These are phyloP conservation scores for Pezicula neosporulosa DNA, from an alignment of 2,329 filamentous ascomycete species.

Conservation along the genomic window DNA sequence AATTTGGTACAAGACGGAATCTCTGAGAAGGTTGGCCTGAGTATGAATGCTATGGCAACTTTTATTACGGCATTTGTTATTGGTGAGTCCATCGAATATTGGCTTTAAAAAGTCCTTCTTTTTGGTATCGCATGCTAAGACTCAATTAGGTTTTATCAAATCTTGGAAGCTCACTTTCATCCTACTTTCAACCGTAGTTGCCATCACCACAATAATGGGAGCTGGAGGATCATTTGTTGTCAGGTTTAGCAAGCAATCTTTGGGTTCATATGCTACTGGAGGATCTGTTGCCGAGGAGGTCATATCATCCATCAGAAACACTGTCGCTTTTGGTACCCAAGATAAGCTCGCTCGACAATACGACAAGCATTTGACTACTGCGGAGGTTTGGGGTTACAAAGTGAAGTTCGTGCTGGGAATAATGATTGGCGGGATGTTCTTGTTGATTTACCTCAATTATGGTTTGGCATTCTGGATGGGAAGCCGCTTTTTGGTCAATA, in stretches of 20 bases:
- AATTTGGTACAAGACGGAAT: constrained; percentile 93
- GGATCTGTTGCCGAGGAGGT: constrained; percentile 93
- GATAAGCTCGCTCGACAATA: constrained; percentile 88
- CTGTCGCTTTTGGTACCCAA: constrained; percentile 89
- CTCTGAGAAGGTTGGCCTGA: constrained; percentile 82
- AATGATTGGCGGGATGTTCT: constrained; percentile 84
- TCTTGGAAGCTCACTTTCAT: constrained; percentile 95
- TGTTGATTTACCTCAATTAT: constrained; percentile 82
- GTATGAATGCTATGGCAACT: constrained; percentile 71
- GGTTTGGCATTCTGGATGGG: constrained; percentile 88
- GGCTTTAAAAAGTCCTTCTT: too few relatives aligned
- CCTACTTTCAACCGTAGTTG: constrained; percentile 75
- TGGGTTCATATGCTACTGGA: constrained; percentile 78
- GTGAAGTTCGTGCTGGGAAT: constrained; percentile 68
- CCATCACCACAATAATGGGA: constrained; percentile 76
- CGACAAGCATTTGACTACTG: constrained; percentile 67
- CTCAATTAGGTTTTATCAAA: constrained; percentile 58
- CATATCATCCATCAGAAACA: constrained; percentile 87
- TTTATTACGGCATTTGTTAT: constrained; percentile 90
- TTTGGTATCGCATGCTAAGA: too few relatives aligned
- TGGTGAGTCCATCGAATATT: constrained; percentile 35
- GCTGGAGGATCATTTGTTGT: constrained; percentile 70
- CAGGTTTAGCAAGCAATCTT: constrained; percentile 73
- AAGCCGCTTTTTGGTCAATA: constrained; percentile 66
- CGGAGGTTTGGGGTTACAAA: constrained; percentile 73